Percentiles rank a stretch among this genome's conserved stretches.
phyloP scores from a whole-genome alignment of 169 alveolate genomes.

The Plasmodium berghei region DNA sequence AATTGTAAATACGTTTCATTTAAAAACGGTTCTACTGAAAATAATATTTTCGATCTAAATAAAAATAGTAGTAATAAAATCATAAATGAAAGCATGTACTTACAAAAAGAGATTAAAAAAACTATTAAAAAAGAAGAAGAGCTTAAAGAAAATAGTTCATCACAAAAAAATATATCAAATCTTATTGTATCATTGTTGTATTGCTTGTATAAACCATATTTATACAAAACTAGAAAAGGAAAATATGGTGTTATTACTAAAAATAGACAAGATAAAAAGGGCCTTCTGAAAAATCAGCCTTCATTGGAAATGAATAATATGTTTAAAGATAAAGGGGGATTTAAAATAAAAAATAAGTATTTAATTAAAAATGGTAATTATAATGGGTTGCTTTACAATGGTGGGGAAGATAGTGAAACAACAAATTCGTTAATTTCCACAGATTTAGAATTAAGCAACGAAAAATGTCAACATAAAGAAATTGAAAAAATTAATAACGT shows the following conservation, averaged over 20 bases:
- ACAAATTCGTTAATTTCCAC: too few species aligned
- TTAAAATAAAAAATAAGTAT: too few species aligned
- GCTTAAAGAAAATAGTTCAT: constrained; percentile 32
- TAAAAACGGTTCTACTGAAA: not conserved
- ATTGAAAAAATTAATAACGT: too few species aligned
- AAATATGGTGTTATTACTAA: constrained; percentile 7
- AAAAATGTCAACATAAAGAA: too few species aligned
- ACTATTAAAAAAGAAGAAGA: constrained; percentile 58
- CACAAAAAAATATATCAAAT: constrained; percentile 11
- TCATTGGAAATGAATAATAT: too few species aligned
- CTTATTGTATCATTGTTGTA: constrained; percentile 15
- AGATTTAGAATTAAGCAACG: too few species aligned
- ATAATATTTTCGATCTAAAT: not conserved
- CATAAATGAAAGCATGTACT: constrained; percentile 25
- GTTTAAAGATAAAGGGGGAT: too few species aligned
- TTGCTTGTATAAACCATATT: constrained; percentile 39
- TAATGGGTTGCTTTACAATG: too few species aligned
- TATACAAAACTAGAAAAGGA: constrained; percentile 17
- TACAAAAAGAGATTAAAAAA: constrained; percentile 30
- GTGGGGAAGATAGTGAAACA: too few species aligned
- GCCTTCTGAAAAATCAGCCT: too few species aligned
- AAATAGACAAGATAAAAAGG: not conserved
- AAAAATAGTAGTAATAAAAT: constrained; percentile 5
- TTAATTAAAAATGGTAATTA: too few species aligned
- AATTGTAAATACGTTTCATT: not conserved